Conservation (phyloP, 2,329 filamentous ascomycete species). For the Stemphylium beticola region DNA sequence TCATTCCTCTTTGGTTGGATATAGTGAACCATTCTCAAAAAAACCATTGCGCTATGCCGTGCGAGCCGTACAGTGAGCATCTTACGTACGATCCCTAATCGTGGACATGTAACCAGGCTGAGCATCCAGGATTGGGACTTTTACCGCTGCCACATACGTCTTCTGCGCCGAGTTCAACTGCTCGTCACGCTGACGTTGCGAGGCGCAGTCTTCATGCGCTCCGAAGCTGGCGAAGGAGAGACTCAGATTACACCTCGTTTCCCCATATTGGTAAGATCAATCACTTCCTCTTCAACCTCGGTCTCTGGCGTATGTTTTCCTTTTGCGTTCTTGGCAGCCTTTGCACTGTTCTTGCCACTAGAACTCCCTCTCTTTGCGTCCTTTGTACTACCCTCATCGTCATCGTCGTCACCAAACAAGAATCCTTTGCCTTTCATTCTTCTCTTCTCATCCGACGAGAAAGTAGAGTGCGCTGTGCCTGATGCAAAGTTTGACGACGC, state of each 20-base stretch:
- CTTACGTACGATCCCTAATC: neutral
- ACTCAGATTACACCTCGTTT: constrained; percentile 37
- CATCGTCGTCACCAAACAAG: constrained; percentile 51
- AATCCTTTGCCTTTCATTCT: constrained; percentile 48
- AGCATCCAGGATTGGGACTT: neutral
- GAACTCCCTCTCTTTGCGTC: constrained; percentile 31
- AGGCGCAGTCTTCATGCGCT: neutral
- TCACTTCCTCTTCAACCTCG: constrained; percentile 46
- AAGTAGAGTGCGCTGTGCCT: constrained; percentile 41
- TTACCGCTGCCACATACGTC: constrained; percentile 5
- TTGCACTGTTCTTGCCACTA: constrained; percentile 23
- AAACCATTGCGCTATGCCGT: neutral
- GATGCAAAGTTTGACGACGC: constrained; percentile 44
- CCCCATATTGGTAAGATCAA: constrained; percentile 45
- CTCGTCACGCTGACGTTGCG: neutral
- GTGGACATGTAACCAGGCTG: neutral
- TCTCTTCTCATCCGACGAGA: constrained; percentile 45
- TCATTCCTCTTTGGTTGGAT: neutral
- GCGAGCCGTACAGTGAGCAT: neutral
- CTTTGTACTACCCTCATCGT: constrained; percentile 30
- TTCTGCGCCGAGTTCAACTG: neutral
- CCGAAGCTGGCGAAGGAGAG: neutral
- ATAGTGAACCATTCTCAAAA: neutral
- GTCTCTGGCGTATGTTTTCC: constrained; percentile 30
- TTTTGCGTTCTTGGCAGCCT: constrained; percentile 26